Conservation (phyloP, 306 rosid species). For the Vigna hirtella region DNA sequence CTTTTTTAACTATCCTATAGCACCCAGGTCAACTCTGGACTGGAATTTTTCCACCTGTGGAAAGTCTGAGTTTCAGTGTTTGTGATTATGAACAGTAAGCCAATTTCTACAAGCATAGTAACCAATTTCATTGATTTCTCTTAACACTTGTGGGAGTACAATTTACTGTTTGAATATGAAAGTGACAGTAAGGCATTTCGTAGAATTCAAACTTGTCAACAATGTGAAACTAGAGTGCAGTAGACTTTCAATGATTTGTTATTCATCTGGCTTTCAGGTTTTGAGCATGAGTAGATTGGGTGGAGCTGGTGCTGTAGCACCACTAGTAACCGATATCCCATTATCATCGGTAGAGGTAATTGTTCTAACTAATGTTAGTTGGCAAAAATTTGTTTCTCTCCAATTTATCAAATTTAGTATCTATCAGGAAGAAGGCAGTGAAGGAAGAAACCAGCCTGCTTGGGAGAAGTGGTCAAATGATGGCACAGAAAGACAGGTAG, state of each 20-base stretch:
- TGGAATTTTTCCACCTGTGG: constrained; percentile 21
- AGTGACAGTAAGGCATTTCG: constrained; percentile 36
- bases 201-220: constrained; percentile 31
- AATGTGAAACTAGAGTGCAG: constrained; percentile 22
- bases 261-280: constrained; percentile 69
- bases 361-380: constrained; percentile 8
- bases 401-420: constrained; percentile 21
- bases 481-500: constrained; percentile 90
- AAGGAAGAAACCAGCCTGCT: constrained; percentile 83
- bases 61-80: constrained; percentile 16
- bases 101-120: constrained; percentile 27
- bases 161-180: constrained; percentile 31
- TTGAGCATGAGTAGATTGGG: constrained; percentile 99
- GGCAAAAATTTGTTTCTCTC: background rate
- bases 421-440: constrained; percentile 84
- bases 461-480: constrained; percentile 99
- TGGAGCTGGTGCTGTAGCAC: constrained; percentile 99
- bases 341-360: constrained; percentile 92
- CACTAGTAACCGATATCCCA: constrained; percentile 93
- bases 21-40: constrained; percentile 17
- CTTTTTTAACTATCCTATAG: constrained; percentile 34
- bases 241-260: constrained; percentile 11
- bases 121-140: constrained; percentile 33
- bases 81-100: constrained; percentile 15
- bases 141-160: constrained; percentile 6